Base-by-base conservation (phyloP, 768 basidiomycete genomes). In the Leccinum subgranulosum region DNA sequence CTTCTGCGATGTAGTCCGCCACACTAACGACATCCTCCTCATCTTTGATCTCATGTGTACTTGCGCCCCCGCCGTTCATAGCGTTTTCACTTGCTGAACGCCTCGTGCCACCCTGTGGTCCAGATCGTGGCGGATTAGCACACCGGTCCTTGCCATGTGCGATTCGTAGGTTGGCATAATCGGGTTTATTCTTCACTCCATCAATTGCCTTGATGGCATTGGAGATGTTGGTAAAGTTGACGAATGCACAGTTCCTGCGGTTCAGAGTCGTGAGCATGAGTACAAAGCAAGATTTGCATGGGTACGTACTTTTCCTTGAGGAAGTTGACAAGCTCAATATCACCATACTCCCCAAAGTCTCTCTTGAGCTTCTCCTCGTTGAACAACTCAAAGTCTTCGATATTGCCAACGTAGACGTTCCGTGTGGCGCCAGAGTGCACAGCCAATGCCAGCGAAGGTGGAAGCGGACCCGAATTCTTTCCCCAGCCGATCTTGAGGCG, bases 141-240 rank as follows among this genome's bases (percentile, higher is more conserved):
- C 94, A 98, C 34, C 94, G 84, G 68, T 97, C 94, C 71, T 97
- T 98, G 58, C 95, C 94, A 73, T 95, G 94, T 15, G 94, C 88
- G 57, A 99, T 91, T 41, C 93, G 88, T 63, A 98, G 76, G 71
- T 87, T 87, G 17, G 84, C 79, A 69, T 98, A 98, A 69, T 98
- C 95, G 2, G 92, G 84, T 69, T 93, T 91, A 68, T 80, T 84
- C 83, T 96, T 96, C 74, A 97, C 84, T 8, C 87, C 89, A 56
- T 98, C 96, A 66, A 98, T 95, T n/a, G 96, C 94, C 78, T 98
- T 98, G 80, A 94, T 94, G 12, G 94, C 94, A 68, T 95, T 95
- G 51, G 88, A 86, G 63, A 97, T 85, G 76, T 94, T 94, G 33
- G 94, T 96, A 64, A 94, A 96, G 77, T 96, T 97, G 67, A 94